phyloP scores from a whole-genome alignment of 2,329 filamentous ascomycete genomes.

The Ophiocordyceps camponoti-leonardi region DNA sequence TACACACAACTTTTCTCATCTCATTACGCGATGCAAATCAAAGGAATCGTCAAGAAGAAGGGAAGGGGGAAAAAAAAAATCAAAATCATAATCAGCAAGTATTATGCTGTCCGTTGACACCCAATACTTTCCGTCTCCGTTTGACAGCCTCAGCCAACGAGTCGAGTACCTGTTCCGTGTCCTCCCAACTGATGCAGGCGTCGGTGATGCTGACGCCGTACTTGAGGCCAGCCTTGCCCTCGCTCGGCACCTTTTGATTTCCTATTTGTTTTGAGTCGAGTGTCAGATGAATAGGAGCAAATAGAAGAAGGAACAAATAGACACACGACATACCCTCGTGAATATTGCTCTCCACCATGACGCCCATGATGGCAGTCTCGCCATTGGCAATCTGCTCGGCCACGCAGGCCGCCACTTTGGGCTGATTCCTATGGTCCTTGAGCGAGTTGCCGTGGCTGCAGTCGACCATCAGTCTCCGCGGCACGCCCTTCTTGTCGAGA shows the following conservation, averaged over 20 bases:
- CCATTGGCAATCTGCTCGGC: conserved; percentile 74
- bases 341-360: conserved; percentile 98
- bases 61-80: too few relatives aligned
- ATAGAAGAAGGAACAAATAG: not conserved
- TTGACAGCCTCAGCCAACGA: conserved; percentile 59
- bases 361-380: conserved; percentile 79
- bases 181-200: conserved; percentile 89
- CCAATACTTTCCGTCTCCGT: conserved; percentile 10
- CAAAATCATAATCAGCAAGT: not conserved
- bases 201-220: conserved; percentile 96
- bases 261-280: conserved; percentile 26
- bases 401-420: conserved; percentile 69
- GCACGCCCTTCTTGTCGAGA: conserved; percentile 55
- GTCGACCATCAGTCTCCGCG: conserved; percentile 81
- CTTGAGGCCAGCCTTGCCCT: conserved; percentile 71
- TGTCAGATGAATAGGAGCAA: not conserved
- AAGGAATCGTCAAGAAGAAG: too few relatives aligned
- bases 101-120: conserved; percentile 6
- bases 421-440: conserved; percentile 96
- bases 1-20: too few relatives aligned
- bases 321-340: conserved; percentile 50
- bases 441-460: conserved; percentile 93
- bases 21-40: not conserved
- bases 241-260: conserved; percentile 77
- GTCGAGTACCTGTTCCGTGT: conserved; percentile 66